phyloP scores from a whole-genome alignment of 306 rosid species.

The Clitoria ternatea region DNA sequence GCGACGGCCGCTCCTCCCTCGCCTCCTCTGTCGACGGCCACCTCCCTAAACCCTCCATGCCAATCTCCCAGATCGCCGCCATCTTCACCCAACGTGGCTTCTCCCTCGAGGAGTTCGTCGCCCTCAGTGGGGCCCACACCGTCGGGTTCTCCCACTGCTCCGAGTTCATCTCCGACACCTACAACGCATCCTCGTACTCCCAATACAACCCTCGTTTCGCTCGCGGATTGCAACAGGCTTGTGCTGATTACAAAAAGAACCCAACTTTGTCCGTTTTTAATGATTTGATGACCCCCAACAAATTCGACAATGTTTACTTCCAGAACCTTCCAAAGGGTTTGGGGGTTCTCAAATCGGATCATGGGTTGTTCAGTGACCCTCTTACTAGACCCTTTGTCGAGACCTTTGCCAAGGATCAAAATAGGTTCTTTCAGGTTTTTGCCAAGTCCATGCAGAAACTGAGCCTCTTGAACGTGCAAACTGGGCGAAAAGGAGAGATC shows the following conservation, averaged over 20 bases:
- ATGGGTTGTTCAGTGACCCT: conserved; percentile 46
- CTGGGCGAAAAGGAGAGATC: conserved; percentile 75
- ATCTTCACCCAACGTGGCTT: conserved; percentile 60
- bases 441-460: conserved; percentile 72
- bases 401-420: conserved; percentile 48
- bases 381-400: conserved; percentile 58
- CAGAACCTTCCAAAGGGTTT: conserved; percentile 70
- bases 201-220: conserved; percentile 61
- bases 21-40: conserved; percentile 37
- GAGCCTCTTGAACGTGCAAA: conserved; percentile 48
- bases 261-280: conserved; percentile 81
- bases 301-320: conserved; percentile 73
- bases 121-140: conserved; percentile 81
- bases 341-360: conserved; percentile 78
- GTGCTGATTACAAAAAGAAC: conserved; percentile 45
- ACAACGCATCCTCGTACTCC: conserved; percentile 1
- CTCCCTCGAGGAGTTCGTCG: conserved; percentile 69
- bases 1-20: conserved; percentile 43
- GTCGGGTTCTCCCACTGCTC: conserved; percentile 76
- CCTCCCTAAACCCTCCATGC: conserved; percentile 59
- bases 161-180: conserved; percentile 38
- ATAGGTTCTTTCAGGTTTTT: conserved; percentile 55
- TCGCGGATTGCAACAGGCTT: conserved; percentile 49
- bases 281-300: conserved; percentile 81
- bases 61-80: conserved; percentile 41